These are phyloP conservation scores for Plasmopara viticola DNA, from an alignment of 352 stramenopile species.

Conservation along the genomic window DNA sequence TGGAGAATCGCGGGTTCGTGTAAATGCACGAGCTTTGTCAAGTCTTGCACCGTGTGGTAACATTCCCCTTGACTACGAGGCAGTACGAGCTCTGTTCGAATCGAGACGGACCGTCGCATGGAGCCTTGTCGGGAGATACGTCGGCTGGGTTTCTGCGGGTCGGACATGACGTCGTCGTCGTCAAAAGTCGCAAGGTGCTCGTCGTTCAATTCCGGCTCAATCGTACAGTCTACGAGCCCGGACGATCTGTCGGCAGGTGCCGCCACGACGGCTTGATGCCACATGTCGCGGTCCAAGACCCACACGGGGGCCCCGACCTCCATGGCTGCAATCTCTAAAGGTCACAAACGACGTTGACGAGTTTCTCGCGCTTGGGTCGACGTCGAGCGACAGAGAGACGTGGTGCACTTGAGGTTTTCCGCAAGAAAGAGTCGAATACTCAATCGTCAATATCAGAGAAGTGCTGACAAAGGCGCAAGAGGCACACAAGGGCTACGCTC, in stretches of 20 bases:
- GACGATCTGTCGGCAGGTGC: constrained; percentile 29
- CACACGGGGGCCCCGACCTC: constrained; percentile 69
- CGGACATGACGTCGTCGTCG: too few species aligned
- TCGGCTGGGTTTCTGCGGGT: too few species aligned
- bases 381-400: too few species aligned
- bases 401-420: too few species aligned
- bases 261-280: constrained; percentile 65
- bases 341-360: too few species aligned
- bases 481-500: too few species aligned
- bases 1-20: constrained; percentile 89
- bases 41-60: constrained; percentile 75
- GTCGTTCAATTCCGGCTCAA: constrained; percentile 33
- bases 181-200: too few species aligned
- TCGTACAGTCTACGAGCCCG: constrained; percentile 43
- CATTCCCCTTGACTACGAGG: constrained; percentile 50
- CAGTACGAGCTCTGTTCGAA: constrained; percentile 42
- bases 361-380: too few species aligned
- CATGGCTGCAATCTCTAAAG: constrained; percentile 25
- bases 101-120: constrained; percentile 26
- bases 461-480: too few species aligned
- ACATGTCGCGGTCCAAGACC: constrained; percentile 65
- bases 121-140: constrained; percentile 23
- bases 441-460: too few species aligned
- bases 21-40: constrained; percentile 88
- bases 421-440: too few species aligned